These are phyloP conservation scores for Hemisphaericaspora xylanilytica DNA, from an alignment of 1,139 yeast species.

Conservation along the genomic window DNA sequence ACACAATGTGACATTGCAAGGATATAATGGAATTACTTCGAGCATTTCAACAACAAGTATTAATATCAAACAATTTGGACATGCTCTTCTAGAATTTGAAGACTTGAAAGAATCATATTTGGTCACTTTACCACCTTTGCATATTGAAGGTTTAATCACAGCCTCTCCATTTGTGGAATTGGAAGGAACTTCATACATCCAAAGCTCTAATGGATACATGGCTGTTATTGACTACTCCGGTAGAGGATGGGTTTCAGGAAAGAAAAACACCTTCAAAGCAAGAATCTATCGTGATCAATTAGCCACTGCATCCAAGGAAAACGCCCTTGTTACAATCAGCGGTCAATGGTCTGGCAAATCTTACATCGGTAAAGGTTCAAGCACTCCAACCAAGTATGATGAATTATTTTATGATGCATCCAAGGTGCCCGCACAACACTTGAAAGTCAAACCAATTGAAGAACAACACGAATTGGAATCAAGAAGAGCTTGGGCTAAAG, in stretches of 20 bases:
- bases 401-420: constrained; percentile 71
- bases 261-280: constrained; percentile 89
- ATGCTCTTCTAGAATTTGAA: constrained; percentile 67
- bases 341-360: constrained; percentile 95
- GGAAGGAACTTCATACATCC: constrained; percentile 82
- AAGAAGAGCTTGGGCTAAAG: constrained; percentile 81
- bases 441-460: constrained; percentile 75
- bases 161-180: constrained; percentile 90
- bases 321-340: constrained; percentile 69
- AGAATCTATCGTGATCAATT: constrained; percentile 59
- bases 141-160: constrained; percentile 86
- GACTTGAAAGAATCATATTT: constrained; percentile 67
- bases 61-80: constrained; percentile 88
- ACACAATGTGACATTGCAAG: constrained; percentile 68
- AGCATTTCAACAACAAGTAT: constrained; percentile 73
- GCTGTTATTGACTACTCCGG: constrained; percentile 82
- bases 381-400: constrained; percentile 39
- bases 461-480: constrained; percentile 75
- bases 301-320: constrained; percentile 50
- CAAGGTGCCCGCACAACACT: constrained; percentile 46
- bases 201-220: constrained; percentile 73
- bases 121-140: constrained; percentile 92
- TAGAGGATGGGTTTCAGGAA: constrained; percentile 94
- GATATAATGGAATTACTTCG: constrained; percentile 87
- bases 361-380: constrained; percentile 42